Percentiles rank a stretch among this genome's conserved stretches.
Evolutionary conservation across 1,139 yeast species (phyloP).

Genomic region (Lodderomyces beijingensis): DNA sequence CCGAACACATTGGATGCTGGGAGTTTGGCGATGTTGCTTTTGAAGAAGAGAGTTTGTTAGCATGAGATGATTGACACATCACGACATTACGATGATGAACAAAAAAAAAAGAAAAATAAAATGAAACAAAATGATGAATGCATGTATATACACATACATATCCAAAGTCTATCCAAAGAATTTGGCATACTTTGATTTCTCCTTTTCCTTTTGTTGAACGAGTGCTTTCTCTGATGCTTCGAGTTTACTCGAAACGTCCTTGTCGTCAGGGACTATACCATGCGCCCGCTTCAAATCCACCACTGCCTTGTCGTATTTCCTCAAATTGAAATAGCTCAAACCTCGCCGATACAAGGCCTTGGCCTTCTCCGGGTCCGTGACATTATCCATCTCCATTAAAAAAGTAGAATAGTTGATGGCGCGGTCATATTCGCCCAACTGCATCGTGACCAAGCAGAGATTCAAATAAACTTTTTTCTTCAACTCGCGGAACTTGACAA

Average conservation of each 20-base stretch:
- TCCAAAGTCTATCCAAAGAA: constrained; percentile 34
- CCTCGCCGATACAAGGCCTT: constrained; percentile 65
- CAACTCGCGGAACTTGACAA: constrained; percentile 44
- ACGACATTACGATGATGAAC: no score
- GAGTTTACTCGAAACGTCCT: constrained; percentile 42
- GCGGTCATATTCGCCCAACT: constrained; percentile 40
- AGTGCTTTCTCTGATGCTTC: constrained; percentile 33
- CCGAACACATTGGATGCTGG: constrained; percentile 67
- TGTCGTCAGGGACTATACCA: constrained; percentile 46
- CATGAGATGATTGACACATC: no score
- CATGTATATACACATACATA: neutral
- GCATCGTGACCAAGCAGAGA: constrained; percentile 49
- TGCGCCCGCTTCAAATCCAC: constrained; percentile 43
- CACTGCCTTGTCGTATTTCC: constrained; percentile 48
- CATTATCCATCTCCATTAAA: constrained; percentile 47
- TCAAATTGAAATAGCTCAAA: constrained; percentile 38
- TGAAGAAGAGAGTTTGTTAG: constrained; percentile 41
- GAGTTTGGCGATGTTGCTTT: constrained; percentile 73
- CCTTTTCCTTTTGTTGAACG: constrained; percentile 41
- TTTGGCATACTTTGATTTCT: constrained; percentile 53
- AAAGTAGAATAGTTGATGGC: constrained; percentile 52
- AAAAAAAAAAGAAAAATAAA: neutral
- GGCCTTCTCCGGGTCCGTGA: constrained; percentile 43
- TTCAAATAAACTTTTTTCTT: constrained; percentile 63
- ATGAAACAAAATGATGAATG: no score